Percentiles rank a stretch among this genome's conserved stretches.
Conservation (phyloP, 768 basidiomycete genomes). For the Ramaria rubella region DNA sequence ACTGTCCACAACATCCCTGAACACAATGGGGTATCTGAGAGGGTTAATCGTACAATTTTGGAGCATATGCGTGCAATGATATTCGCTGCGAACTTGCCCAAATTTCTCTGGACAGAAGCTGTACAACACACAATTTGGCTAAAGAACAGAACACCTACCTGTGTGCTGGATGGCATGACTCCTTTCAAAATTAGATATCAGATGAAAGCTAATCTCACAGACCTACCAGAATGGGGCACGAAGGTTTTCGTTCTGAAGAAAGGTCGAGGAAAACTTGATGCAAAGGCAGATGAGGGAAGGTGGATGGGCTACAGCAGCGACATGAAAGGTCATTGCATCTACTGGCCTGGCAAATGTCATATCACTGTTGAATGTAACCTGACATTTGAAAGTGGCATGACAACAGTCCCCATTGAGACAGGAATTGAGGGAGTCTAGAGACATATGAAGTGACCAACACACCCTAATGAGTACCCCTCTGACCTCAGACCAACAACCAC, state of each 20-base stretch:
- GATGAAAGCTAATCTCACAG: neutral
- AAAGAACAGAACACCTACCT: too few relatives aligned
- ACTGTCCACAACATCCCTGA: too few relatives aligned
- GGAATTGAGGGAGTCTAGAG: neutral
- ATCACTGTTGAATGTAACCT: slow-evolving; percentile 23
- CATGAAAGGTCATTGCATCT: slow-evolving; percentile 26
- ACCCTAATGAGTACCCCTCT: too few relatives aligned
- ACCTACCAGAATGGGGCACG: slow-evolving; percentile 20
- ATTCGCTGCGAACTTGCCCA: slow-evolving; percentile 17
- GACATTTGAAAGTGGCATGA: neutral
- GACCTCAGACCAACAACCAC: too few relatives aligned
- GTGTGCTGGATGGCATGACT: too few relatives aligned
- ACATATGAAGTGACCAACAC: too few relatives aligned
- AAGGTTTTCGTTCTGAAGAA: slow-evolving; percentile 20
- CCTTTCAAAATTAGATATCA: too few relatives aligned
- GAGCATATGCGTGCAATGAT: slow-evolving; percentile 30
- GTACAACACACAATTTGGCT: too few relatives aligned
- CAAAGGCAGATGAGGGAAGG: slow-evolving; percentile 19
- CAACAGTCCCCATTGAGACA: neutral
- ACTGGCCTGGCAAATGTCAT: slow-evolving; percentile 23
- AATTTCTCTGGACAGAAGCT: too few relatives aligned
- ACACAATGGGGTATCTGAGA: too few relatives aligned
- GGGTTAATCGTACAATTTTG: slow-evolving; percentile 27
- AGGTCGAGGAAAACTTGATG: slow-evolving; percentile 22
- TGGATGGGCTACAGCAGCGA: slow-evolving; percentile 31